A percentile compares a stretch with the other conserved stretches of the same genome.
phyloP scores from a whole-genome alignment of 1,284 basidiomycete genomes.

The Rugosomyces carneus region DNA sequence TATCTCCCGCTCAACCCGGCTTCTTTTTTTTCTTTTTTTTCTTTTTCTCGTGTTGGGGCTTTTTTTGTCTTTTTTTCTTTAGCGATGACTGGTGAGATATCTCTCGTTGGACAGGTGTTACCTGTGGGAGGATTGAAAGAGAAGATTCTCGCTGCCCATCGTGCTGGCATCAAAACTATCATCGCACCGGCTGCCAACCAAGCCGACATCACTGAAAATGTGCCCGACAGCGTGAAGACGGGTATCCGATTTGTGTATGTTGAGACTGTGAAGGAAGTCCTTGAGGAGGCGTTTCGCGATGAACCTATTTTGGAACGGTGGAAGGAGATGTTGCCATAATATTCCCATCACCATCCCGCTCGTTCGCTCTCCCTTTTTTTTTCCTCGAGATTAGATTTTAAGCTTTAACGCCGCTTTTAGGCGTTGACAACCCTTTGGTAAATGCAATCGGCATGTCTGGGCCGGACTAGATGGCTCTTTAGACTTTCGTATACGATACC shows the following conservation, averaged over 20 bases:
- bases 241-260: slow-evolving; percentile 93
- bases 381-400: neutral
- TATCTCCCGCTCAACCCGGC: slow-evolving; percentile 4
- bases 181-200: slow-evolving; percentile 84
- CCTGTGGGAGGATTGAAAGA: slow-evolving; percentile 94
- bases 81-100: slow-evolving; percentile 97
- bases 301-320: slow-evolving; percentile 56
- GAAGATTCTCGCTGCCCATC: slow-evolving; percentile 92
- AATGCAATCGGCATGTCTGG: no score
- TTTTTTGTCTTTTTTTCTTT: neutral
- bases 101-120: slow-evolving; percentile 86
- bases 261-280: slow-evolving; percentile 83
- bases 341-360: no score
- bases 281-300: slow-evolving; percentile 78
- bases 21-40: neutral
- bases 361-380: neutral
- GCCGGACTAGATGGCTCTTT: no score
- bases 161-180: slow-evolving; percentile 89
- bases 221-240: slow-evolving; percentile 89
- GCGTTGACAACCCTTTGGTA: neutral
- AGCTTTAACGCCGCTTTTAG: neutral
- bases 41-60: neutral
- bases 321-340: slow-evolving; percentile 38
- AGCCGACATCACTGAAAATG: slow-evolving; percentile 92
- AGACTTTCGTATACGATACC: neutral